phyloP scores from a whole-genome alignment of 768 basidiomycete species.

The Amylocystis lapponica region DNA sequence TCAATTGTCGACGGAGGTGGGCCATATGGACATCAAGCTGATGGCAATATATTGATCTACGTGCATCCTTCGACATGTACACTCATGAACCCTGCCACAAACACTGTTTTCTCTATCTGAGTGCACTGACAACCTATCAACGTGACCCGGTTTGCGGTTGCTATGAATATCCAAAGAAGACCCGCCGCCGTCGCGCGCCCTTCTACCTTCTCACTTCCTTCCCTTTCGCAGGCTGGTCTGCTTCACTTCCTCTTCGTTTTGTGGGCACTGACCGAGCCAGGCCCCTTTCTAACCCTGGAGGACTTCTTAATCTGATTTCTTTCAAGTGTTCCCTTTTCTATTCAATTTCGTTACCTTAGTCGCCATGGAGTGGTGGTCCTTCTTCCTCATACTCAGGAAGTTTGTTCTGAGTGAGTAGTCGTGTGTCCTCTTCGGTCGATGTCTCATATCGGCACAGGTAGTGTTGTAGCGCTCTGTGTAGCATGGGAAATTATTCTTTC shows the following conservation, averaged over 20 bases:
- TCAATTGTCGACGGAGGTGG: too few relatives aligned
- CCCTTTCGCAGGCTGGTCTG: too few relatives aligned
- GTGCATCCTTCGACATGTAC: too few relatives aligned
- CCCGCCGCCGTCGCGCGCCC: too few relatives aligned
- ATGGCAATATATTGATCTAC: too few relatives aligned
- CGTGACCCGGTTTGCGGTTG: too few relatives aligned
- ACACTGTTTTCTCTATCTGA: too few relatives aligned
- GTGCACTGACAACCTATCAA: too few relatives aligned
- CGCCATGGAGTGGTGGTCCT: slow-evolving; percentile 23
- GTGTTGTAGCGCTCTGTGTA: slow-evolving; percentile 17
- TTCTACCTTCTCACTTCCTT: too few relatives aligned
- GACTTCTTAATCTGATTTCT: slow-evolving; percentile 12
- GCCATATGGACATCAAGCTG: too few relatives aligned
- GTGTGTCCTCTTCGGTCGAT: background rate
- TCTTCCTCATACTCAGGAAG: slow-evolving; percentile 17
- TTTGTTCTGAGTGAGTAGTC: slow-evolving; percentile 17
- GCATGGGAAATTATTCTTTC: slow-evolving; percentile 18
- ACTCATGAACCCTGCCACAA: too few relatives aligned
- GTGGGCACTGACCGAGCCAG: slow-evolving; percentile 26
- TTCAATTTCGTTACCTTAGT: slow-evolving; percentile 6
- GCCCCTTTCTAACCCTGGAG: slow-evolving; percentile 23
- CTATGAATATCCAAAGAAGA: too few relatives aligned
- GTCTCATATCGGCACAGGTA: slow-evolving; percentile 9
- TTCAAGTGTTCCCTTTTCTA: slow-evolving; percentile 4
- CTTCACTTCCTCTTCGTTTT: slow-evolving; percentile 14